Evolutionary conservation across 1,284 basidiomycete species (phyloP).

Genomic region (Microbotryum lychnidis-dioicae): DNA sequence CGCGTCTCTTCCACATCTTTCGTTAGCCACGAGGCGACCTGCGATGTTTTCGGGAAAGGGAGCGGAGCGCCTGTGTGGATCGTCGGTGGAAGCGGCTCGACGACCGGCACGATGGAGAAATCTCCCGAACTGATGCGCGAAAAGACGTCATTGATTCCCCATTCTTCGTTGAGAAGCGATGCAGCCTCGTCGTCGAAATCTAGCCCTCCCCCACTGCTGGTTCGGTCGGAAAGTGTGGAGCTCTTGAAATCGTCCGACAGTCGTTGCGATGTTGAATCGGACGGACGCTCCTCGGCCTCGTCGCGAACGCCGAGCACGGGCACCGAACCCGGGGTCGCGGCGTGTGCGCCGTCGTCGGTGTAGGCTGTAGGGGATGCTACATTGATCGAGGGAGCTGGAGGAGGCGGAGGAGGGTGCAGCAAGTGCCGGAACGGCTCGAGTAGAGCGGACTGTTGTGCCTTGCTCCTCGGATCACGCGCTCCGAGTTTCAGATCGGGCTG

Average conservation of each 20-base stretch:
- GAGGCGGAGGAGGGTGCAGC: background rate
- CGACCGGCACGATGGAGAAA: background rate
- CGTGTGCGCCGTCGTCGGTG: background rate
- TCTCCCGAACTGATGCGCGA: background rate
- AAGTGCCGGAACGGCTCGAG: constrained; percentile 20
- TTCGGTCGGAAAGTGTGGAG: background rate
- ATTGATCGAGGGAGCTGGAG: background rate
- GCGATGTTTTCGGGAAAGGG: background rate
- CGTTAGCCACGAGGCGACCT: background rate
- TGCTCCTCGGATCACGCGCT: background rate
- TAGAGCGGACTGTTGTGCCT: constrained; percentile 7
- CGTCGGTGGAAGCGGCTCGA: background rate
- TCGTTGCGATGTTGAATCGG: background rate
- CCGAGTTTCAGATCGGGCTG: background rate
- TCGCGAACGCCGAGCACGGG: background rate
- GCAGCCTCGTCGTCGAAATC: constrained; percentile 8
- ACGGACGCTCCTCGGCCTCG: background rate
- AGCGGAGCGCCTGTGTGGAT: background rate
- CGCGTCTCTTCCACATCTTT: constrained; percentile 18
- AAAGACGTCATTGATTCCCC: constrained; percentile 13
- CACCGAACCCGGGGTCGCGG: no score
- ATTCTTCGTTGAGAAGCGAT: constrained; percentile 17
- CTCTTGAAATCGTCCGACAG: background rate
- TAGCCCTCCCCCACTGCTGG: background rate
- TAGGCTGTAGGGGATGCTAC: background rate